Conservation (phyloP, 2,329 filamentous ascomycete species). For the Metarhizium guizhouense region DNA sequence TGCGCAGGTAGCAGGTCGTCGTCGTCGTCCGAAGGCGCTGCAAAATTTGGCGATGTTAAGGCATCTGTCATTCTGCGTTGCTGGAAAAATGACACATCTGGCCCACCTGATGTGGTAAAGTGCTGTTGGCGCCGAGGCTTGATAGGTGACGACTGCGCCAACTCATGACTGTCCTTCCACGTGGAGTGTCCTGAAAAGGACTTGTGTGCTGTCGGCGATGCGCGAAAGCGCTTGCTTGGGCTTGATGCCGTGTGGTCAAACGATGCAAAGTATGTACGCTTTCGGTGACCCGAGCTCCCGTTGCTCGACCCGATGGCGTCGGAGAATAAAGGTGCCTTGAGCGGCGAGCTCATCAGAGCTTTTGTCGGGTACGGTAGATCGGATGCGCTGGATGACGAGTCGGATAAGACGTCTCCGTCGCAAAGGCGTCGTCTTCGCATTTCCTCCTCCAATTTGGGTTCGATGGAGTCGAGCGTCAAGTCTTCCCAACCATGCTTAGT, state of each 20-base stretch:
- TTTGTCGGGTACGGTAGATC: conserved; percentile 62
- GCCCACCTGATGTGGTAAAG: conserved; percentile 63
- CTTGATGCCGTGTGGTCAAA: conserved; percentile 48
- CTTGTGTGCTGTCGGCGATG: conserved; percentile 50
- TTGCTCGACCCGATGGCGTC: conserved; percentile 68
- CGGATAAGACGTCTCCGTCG: conserved; percentile 69
- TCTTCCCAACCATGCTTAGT: conserved; percentile 93
- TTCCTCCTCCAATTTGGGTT: conserved; percentile 74
- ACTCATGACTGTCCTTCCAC: conserved; percentile 69
- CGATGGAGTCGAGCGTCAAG: conserved; percentile 75
- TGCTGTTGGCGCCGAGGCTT: conserved; percentile 66
- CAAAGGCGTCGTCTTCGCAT: conserved; percentile 62
- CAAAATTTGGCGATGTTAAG: conserved; percentile 50
- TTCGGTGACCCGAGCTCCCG: conserved; percentile 56
- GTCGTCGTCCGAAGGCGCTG: conserved; percentile 65
- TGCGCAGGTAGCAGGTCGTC: conserved; percentile 71
- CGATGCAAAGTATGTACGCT: conserved; percentile 52
- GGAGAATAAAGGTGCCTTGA: conserved; percentile 76
- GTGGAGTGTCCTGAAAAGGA: conserved; percentile 46
- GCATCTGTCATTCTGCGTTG: conserved; percentile 59
- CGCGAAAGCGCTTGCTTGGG: conserved; percentile 60
- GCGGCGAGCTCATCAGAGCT: conserved; percentile 72
- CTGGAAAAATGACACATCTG: conserved; percentile 71
- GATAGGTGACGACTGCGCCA: conserved; percentile 80
- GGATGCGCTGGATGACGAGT: conserved; percentile 78